A percentile compares a stretch with the other conserved stretches of the same genome.
Evolutionary conservation across 768 basidiomycete species (phyloP).

Genomic region (Neoboletus brunneissimus): DNA sequence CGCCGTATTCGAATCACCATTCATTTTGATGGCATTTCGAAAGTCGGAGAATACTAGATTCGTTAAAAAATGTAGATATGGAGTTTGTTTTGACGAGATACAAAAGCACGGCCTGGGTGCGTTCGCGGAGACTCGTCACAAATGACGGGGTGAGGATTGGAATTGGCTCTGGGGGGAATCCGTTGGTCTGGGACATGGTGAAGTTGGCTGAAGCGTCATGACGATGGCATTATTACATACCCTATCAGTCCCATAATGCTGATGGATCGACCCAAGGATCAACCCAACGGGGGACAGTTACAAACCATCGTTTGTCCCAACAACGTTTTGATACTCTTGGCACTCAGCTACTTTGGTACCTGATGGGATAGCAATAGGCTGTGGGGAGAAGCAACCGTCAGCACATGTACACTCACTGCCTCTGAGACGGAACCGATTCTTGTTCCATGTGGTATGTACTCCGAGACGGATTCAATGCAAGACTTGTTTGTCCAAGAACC

Average conservation of each 20-base stretch:
- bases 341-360: not conserved
- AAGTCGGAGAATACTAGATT: constrained; percentile 13
- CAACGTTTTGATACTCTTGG: not conserved
- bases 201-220: not conserved
- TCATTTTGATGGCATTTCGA: constrained; percentile 3
- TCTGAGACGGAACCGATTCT: not conserved
- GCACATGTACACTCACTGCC: not conserved
- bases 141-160: constrained; percentile 12
- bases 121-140: constrained; percentile 15
- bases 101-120: constrained; percentile 21
- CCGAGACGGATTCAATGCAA: too few species aligned
- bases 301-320: not conserved
- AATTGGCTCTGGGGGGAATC: constrained; percentile 17
- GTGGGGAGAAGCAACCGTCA: not conserved
- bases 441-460: too few species aligned
- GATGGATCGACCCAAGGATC: too few species aligned
- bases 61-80: constrained; percentile 15
- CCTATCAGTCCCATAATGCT: not conserved
- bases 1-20: not conserved
- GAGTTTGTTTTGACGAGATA: constrained; percentile 23
- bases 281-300: too few species aligned
- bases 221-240: not conserved
- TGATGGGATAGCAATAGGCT: not conserved
- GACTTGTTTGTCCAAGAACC: too few species aligned
- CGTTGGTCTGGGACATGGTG: not conserved